Evolutionary conservation across 768 basidiomycete species (phyloP), one percentile per base, ranked within the genome.

Genomic region (button mushroom (Agaricus bisporus)): DNA sequence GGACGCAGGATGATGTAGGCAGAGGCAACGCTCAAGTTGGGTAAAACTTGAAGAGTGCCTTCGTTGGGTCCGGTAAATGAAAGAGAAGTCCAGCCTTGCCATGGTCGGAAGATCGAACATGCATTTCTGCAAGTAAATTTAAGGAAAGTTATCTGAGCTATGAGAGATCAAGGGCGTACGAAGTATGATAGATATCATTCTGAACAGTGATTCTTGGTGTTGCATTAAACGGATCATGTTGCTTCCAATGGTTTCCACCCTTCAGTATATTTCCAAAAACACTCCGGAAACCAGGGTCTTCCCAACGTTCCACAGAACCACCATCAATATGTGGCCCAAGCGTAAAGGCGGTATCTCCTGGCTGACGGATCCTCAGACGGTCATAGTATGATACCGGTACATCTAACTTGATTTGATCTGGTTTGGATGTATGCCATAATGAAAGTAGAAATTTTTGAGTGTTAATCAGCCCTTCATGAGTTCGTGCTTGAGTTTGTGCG

Each of bases 351-450:
- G 73, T 66, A 56, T 88, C 88, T 0, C 88, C 90, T 0, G 88
- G 86, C 26, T 74, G 75, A 5, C 90, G 78, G 44, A 90, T 86
- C 2, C 88, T 76, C 10, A 91, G 68, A 5, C 89, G 76, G 66
- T 92, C 89, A 55, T 81, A 86, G 65, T 91, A 91, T 1, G 82
- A 80, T n/a, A 91, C 67, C 0, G 87, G 86, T 2, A 74, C 80
- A 10, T 67, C 59, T 26, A 88, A 72, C 53, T 70, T 72, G 51
- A 85, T 65, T 25, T 68, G 64, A 25, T 75, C 29, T 65, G 26
- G 61, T 56, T 1, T 74, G 2, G 78, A 70, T 41, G 77, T 60
- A 56, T 82, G 74, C 82, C 83, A 88, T 12, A 89, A 70, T 4
- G 73, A 72, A 8, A 86, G 70, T 9, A 89, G 71, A 10, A 72